phyloP scores from a whole-genome alignment of 495 filamentous ascomycete genomes.

The Amphirosellinia nigrospora region DNA sequence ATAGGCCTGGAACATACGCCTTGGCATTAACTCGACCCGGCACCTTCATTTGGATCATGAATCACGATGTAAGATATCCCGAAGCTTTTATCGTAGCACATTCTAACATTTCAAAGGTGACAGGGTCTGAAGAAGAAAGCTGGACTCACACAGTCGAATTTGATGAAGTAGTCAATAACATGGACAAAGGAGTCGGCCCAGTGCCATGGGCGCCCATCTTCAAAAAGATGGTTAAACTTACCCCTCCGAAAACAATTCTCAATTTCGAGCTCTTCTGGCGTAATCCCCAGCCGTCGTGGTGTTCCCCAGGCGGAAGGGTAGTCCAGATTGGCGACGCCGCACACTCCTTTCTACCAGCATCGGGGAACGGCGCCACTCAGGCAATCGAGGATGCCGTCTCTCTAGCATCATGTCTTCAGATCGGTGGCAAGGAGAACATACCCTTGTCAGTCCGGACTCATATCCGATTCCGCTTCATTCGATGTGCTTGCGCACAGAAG shows the following conservation, averaged over 20 bases:
- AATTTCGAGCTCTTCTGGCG: slow-evolving; percentile 74
- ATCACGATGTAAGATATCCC: slow-evolving; percentile 53
- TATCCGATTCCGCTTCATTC: slow-evolving; percentile 58
- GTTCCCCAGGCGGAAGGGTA: slow-evolving; percentile 63
- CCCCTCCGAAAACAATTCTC: slow-evolving; percentile 61
- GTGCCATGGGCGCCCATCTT: slow-evolving; percentile 60
- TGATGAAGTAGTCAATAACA: slow-evolving; percentile 59
- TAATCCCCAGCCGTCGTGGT: slow-evolving; percentile 68
- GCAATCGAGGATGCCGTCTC: slow-evolving; percentile 74
- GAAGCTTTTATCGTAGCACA: slow-evolving; percentile 22
- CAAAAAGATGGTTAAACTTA: slow-evolving; percentile 62
- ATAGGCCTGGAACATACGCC: slow-evolving; percentile 56
- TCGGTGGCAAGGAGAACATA: slow-evolving; percentile 53
- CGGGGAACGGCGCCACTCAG: slow-evolving; percentile 70
- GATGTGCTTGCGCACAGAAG: slow-evolving; percentile 63
- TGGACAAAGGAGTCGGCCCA: slow-evolving; percentile 53
- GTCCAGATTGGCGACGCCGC: slow-evolving; percentile 70
- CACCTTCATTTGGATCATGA: slow-evolving; percentile 62
- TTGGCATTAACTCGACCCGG: slow-evolving; percentile 56
- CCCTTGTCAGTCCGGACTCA: slow-evolving; percentile 55
- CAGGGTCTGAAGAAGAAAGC: slow-evolving; percentile 54
- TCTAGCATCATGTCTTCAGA: slow-evolving; percentile 65
- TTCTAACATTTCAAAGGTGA: slow-evolving; percentile 40
- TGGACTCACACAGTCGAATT: slow-evolving; percentile 60
- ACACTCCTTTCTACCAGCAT: slow-evolving; percentile 72